These are phyloP conservation scores for Komagataea norvegica DNA, from an alignment of 1,139 yeast species.

Conservation along the genomic window DNA sequence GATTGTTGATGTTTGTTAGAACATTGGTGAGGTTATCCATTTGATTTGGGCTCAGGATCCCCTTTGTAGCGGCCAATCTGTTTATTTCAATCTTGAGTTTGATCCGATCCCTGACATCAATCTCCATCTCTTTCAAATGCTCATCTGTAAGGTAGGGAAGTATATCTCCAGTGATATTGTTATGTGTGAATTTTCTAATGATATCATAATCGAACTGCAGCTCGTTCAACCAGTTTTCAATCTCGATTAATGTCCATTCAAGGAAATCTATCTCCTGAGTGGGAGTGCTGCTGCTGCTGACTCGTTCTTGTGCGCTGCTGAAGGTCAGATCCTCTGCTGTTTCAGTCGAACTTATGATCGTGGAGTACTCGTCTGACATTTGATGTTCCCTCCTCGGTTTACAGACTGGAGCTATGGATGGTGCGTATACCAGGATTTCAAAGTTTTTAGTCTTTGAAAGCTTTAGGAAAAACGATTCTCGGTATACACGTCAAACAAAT, in stretches of 20 bases:
- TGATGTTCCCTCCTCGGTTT: too few relatives aligned
- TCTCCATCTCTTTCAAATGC: conserved; percentile 58
- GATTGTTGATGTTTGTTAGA: conserved; percentile 27
- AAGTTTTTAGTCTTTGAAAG: too few relatives aligned
- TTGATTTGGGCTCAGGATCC: conserved; percentile 25
- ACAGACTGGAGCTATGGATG: not conserved
- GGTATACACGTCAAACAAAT: too few relatives aligned
- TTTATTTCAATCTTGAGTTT: conserved; percentile 29
- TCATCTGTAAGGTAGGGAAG: conserved; percentile 55
- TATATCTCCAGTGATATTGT: conserved; percentile 59
- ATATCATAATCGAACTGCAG: conserved; percentile 16
- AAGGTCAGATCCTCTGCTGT: too few relatives aligned
- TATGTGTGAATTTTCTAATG: conserved; percentile 36
- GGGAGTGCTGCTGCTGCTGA: too few relatives aligned
- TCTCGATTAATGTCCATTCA: conserved; percentile 24
- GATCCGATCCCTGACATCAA: conserved; percentile 25
- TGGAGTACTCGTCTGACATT: conserved; percentile 1
- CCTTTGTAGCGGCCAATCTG: conserved; percentile 32
- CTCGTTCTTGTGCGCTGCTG: not conserved
- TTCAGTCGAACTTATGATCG: too few relatives aligned
- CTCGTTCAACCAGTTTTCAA: conserved; percentile 22
- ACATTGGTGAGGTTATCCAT: conserved; percentile 29
- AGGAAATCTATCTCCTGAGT: too few relatives aligned
- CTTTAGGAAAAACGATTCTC: too few relatives aligned
- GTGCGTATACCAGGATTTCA: not conserved